These are phyloP conservation scores for Mercurialis annua DNA, from an alignment of 345 rosid genomes.

Conservation along the genomic window DNA sequence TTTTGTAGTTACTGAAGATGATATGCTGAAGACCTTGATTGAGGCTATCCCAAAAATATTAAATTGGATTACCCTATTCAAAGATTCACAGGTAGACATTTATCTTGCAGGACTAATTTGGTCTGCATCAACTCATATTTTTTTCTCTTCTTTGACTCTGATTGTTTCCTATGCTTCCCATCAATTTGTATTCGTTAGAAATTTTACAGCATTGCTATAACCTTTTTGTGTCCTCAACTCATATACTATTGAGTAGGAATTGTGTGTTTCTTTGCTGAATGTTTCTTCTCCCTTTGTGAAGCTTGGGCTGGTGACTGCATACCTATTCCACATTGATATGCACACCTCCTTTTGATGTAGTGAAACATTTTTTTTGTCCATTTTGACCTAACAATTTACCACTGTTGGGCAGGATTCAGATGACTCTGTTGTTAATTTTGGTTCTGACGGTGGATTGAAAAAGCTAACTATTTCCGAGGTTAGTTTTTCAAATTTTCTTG, in stretches of 20 bases:
- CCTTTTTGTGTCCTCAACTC: not conserved
- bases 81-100: constrained; percentile 56
- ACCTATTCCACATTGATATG: not conserved
- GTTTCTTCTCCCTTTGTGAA: not conserved
- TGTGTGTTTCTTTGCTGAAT: not conserved
- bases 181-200: not conserved
- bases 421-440: constrained; percentile 63
- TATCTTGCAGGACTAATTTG: constrained; percentile 5
- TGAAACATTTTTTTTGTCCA: not conserved
- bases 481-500: constrained; percentile 25
- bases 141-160: not conserved
- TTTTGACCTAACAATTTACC: constrained; percentile 9
- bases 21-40: constrained; percentile 53
- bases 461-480: constrained; percentile 71
- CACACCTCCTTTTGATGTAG: not conserved
- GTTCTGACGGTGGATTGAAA: constrained; percentile 53
- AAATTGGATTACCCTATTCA: constrained; percentile 66
- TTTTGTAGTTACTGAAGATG: constrained; percentile 70
- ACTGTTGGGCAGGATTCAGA: constrained; percentile 45
- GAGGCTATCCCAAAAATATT: constrained; percentile 74
- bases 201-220: not conserved
- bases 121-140: not conserved
- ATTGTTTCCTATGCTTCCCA: not conserved
- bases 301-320: not conserved
- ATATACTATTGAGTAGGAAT: not conserved